Evolutionary conservation across 2,329 filamentous ascomycete genomes (phyloP).

Genomic region (Epichloe amarillans): DNA sequence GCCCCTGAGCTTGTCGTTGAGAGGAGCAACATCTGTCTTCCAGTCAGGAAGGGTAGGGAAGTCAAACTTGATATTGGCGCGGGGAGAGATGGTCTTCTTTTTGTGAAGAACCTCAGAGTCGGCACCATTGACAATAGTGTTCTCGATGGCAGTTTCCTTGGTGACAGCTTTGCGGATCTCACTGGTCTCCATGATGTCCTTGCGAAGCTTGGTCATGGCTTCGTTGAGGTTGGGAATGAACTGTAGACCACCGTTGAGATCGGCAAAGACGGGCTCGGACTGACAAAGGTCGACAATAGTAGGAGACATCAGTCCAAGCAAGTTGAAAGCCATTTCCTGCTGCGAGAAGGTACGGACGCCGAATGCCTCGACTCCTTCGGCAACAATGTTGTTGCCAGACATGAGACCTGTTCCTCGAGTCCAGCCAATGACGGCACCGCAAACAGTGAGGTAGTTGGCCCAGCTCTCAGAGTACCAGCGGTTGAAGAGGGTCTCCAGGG

Average conservation of each 20-base stretch:
- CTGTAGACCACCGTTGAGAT: constrained; percentile 93
- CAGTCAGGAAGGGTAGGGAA: constrained; percentile 87
- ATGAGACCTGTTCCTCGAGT: constrained; percentile 96
- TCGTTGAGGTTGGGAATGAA: constrained; percentile 95
- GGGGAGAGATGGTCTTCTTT: constrained; percentile 83
- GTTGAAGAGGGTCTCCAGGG: constrained; percentile 94
- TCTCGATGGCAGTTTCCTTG: constrained; percentile 91
- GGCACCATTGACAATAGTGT: constrained; percentile 93
- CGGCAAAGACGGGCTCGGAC: constrained; percentile 86
- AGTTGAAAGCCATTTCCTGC: constrained; percentile 98
- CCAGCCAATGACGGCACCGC: constrained; percentile 97
- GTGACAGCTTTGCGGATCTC: constrained; percentile 87
- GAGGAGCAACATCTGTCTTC: constrained; percentile 78
- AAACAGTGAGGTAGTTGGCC: constrained; percentile 95
- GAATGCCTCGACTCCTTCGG: constrained; percentile 90
- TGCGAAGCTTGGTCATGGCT: constrained; percentile 83
- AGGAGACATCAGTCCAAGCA: constrained; percentile 90
- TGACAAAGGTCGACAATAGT: constrained; percentile 92
- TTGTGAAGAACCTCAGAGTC: constrained; percentile 86
- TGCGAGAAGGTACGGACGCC: constrained; percentile 98
- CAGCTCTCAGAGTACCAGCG: constrained; percentile 96
- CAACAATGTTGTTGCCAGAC: constrained; percentile 95
- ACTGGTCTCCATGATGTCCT: constrained; percentile 88
- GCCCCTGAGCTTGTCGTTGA: constrained; percentile 79
- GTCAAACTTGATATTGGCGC: constrained; percentile 95